These are phyloP conservation scores for Metschnikowia continentalis DNA, from an alignment of 805 yeast species.

Conservation along the genomic window DNA sequence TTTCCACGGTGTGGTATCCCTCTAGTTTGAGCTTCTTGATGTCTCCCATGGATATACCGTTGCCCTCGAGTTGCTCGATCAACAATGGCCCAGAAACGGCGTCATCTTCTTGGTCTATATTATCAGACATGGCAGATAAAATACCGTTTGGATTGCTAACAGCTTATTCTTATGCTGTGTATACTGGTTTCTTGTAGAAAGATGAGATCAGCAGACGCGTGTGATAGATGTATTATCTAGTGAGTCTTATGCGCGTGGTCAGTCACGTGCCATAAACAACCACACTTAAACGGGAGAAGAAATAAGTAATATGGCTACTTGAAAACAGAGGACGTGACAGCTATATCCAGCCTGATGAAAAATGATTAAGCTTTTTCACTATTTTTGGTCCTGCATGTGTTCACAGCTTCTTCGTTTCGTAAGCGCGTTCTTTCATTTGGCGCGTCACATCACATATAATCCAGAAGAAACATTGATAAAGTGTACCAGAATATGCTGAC, in stretches of 20 bases:
- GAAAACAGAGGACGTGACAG: not conserved
- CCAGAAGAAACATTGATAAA: not conserved
- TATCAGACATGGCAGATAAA: constrained; percentile 10
- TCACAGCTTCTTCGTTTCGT: not conserved
- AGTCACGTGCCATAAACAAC: not conserved
- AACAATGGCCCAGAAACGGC: constrained; percentile 56
- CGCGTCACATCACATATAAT: constrained; percentile 1
- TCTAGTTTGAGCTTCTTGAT: constrained; percentile 74
- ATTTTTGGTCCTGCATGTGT: constrained; percentile 1
- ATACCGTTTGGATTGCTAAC: not conserved
- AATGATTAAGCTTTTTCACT: no score
- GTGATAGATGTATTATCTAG: not conserved
- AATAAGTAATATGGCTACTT: not conserved
- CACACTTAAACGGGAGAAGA: not conserved
- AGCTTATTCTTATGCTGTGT: not conserved
- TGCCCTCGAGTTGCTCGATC: constrained; percentile 59
- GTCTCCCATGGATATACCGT: constrained; percentile 80
- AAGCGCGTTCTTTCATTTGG: constrained; percentile 1
- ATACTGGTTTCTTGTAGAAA: not conserved
- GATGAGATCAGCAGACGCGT: constrained; percentile 1
- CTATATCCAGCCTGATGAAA: not conserved
- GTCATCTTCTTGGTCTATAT: constrained; percentile 41
- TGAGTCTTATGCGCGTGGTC: not conserved
- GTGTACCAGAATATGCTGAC: constrained; percentile 11
- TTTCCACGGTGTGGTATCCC: constrained; percentile 86